Base-by-base conservation (phyloP, 345 rosid species). In the Arabidopsis arenosa region DNA sequence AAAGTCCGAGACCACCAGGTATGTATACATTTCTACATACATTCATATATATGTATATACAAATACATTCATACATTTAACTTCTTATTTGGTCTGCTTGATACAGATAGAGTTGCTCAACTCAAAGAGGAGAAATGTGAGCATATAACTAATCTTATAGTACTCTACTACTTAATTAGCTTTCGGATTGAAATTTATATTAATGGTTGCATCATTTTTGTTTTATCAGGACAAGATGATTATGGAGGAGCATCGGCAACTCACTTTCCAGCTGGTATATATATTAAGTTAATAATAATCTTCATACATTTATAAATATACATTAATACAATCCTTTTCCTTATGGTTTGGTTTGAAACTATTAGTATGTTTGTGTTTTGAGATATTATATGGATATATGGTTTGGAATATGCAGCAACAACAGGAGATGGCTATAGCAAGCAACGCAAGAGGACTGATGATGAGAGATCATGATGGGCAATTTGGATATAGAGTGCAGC, bases 1-100 rank as follows among this genome's bases (percentile, higher is more conserved):
- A 52, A 71, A 37, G 55, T 90, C 72, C 85, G 91, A 21, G 81
- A 84, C 21, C 80, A 84, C 53, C 81, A 84, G 93, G 93, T 69
- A 58, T 66, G 83, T 48, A 26, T 35, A 23, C 33, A 52, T 69
- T 5, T 66, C 15, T 48, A 35, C 17, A 44, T 21, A n/a, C 51
- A 56, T 57, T 28, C 35, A 40, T 14, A 21, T 13, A 5, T 6
- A 47, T 17, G 32, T 39, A 60, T 26, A 26, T 36, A 3, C n/a
- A 9, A 18, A 9, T 37, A 48, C 35, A 43, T 49, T 55, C 12
- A 26, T 5, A 65, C n/a, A 73, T 5, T 6, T 68, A 56, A 66
- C 70, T 55, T 49, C 26, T 41, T 56, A 30, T 10, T 18, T 55
- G 72, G 71, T 72, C 52, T 72, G 59, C 36, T 58, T 63, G 63